A percentile compares a stretch with the other conserved stretches of the same genome.
Conservation (phyloP, 139 green algal genomes). For the Axilococcus clingmanii region DNA sequence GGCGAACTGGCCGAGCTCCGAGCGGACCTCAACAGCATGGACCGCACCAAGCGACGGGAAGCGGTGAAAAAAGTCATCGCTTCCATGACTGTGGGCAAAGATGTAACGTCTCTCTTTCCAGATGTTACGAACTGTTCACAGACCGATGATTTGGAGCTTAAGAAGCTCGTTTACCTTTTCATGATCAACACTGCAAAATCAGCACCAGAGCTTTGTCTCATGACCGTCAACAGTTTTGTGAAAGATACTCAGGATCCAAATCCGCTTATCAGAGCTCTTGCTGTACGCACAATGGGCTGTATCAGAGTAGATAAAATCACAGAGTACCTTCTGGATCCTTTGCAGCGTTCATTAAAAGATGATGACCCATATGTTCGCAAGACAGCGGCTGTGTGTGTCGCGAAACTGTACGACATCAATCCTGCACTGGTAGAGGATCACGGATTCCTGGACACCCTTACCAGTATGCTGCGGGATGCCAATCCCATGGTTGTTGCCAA, state of each 20-base stretch:
- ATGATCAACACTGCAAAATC: conserved; percentile 99
- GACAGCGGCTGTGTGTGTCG: conserved; percentile 95
- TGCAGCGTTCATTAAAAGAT: conserved; percentile 72
- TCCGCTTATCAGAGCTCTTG: conserved; percentile 91
- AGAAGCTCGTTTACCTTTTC: conserved; percentile 99
- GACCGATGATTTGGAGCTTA: conserved; percentile 81
- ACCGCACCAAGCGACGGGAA: conserved; percentile 87
- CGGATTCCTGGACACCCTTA: conserved; percentile 91
- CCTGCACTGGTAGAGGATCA: conserved; percentile 91
- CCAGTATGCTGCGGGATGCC: conserved; percentile 85
- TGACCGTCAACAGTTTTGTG: conserved; percentile 99
- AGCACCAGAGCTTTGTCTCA: conserved; percentile 96
- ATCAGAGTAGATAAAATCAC: conserved; percentile 99
- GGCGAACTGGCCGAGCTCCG: conserved; percentile 94
- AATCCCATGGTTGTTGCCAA: conserved; percentile 99
- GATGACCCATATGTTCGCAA: conserved; percentile 98
- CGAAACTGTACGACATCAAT: conserved; percentile 97
- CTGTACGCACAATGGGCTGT: conserved; percentile 98
- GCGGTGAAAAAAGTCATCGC: conserved; percentile 95
- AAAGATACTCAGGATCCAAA: conserved; percentile 99
- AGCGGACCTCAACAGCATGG: conserved; percentile 78
- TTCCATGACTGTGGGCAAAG: conserved; percentile 95
- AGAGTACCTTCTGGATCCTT: conserved; percentile 97
- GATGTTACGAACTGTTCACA: conserved; percentile 99
- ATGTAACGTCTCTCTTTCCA: conserved; percentile 24